phyloP scores from a whole-genome alignment of 352 stramenopile genomes.

The Phytophthora cactorum region DNA sequence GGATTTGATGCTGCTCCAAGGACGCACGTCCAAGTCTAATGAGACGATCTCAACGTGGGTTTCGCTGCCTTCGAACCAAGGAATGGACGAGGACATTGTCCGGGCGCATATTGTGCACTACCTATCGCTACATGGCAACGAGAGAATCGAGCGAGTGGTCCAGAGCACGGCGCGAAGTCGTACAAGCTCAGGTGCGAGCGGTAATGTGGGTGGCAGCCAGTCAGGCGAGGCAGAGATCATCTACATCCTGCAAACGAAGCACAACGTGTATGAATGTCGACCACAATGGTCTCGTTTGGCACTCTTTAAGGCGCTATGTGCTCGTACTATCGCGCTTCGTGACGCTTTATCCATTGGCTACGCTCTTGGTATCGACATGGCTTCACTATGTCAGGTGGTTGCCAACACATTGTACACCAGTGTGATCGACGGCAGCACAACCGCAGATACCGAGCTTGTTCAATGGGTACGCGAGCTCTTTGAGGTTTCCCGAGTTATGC shows the following conservation, averaged over 20 bases:
- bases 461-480: slow-evolving; percentile 84
- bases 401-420: slow-evolving; percentile 77
- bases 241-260: slow-evolving; percentile 83
- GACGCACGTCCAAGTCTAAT: slow-evolving; percentile 35
- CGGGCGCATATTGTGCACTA: slow-evolving; percentile 84
- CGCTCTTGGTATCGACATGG: slow-evolving; percentile 87
- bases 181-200: slow-evolving; percentile 5
- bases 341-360: slow-evolving; percentile 88
- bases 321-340: slow-evolving; percentile 56
- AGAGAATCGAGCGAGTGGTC: slow-evolving; percentile 74
- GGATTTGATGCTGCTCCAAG: slow-evolving; percentile 86
- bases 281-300: slow-evolving; percentile 85
- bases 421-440: slow-evolving; percentile 32
- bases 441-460: slow-evolving; percentile 35
- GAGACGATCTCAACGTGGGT: slow-evolving; percentile 77
- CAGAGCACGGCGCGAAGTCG: slow-evolving; percentile 57
- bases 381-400: slow-evolving; percentile 84
- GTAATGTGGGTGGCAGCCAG: slow-evolving; percentile 22
- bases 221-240: slow-evolving; percentile 63
- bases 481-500: slow-evolving; percentile 68
- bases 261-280: slow-evolving; percentile 87
- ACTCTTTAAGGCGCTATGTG: slow-evolving; percentile 78
- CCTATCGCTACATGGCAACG: slow-evolving; percentile 73
- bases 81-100: slow-evolving; percentile 52
- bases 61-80: slow-evolving; percentile 76